Conservation (phyloP, 148 eudicot genomes). For the Fallopia convolvulus region DNA sequence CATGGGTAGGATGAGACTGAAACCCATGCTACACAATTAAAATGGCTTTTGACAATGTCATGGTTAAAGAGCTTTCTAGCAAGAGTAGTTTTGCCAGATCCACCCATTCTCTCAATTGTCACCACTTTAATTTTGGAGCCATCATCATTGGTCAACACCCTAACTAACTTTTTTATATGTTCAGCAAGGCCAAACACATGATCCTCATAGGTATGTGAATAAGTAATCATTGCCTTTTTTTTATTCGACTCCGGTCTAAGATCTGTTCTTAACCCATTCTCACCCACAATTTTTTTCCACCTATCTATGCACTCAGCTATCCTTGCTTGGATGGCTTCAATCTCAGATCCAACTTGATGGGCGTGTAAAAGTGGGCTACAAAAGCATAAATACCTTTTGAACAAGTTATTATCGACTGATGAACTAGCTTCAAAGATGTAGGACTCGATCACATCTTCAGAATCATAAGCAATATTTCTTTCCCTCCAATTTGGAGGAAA, state of each 20-base stretch:
- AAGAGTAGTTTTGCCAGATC: slow-evolving; percentile 19
- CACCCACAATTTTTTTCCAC: not conserved
- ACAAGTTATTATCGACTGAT: not conserved
- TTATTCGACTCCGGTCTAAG: too few species aligned
- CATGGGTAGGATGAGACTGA: not conserved
- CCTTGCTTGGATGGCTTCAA: slow-evolving; percentile 2
- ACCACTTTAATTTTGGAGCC: not conserved
- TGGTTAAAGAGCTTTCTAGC: not conserved
- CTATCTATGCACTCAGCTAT: not conserved
- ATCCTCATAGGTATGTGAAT: not conserved
- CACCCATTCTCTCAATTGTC: slow-evolving; percentile 18
- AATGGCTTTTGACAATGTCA: not conserved
- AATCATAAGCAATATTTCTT: slow-evolving; percentile 4
- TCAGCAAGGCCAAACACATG: not conserved
- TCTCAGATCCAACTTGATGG: not conserved
- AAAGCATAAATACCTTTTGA: slow-evolving; percentile 2
- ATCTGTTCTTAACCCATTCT: not conserved
- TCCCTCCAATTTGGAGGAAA: too few species aligned
- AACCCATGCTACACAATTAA: not conserved
- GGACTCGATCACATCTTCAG: slow-evolving; percentile 9
- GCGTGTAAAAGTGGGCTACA: not conserved
- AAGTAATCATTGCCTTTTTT: not conserved
- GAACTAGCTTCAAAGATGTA: not conserved
- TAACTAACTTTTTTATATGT: not conserved
- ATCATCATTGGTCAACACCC: not conserved